These are phyloP conservation scores for Auricularia sp. DNA, from an alignment of 768 basidiomycete genomes.

Conservation along the genomic window DNA sequence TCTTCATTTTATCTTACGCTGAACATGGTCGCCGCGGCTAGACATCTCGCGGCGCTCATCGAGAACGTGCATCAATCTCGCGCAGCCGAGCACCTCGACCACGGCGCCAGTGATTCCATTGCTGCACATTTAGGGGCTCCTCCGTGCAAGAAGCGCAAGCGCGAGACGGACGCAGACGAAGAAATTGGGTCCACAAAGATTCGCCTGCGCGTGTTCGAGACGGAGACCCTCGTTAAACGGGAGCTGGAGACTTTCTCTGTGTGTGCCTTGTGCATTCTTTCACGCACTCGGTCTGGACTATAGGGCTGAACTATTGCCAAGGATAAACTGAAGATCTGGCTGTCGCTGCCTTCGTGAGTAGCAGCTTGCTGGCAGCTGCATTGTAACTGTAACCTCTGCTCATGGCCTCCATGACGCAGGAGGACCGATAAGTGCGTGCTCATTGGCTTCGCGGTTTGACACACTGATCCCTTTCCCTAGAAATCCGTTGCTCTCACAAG, in stretches of 20 bases:
- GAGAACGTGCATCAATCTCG: background rate
- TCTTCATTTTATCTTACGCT: background rate
- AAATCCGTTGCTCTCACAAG: background rate
- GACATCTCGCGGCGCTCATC: background rate
- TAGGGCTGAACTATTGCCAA: background rate
- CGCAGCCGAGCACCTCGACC: background rate
- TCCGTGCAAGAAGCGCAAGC: background rate
- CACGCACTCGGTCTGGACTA: background rate
- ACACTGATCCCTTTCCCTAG: background rate
- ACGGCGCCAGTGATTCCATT: background rate
- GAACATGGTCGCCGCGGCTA: background rate
- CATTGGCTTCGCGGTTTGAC: background rate
- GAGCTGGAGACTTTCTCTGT: background rate
- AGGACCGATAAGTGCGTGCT: background rate
- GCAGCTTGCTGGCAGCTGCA: too few relatives aligned
- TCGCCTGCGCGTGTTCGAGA: background rate
- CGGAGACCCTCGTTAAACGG: background rate
- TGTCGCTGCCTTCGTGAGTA: background rate
- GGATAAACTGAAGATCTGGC: background rate
- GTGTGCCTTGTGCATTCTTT: background rate
- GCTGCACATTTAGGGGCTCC: background rate
- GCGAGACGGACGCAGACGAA: background rate
- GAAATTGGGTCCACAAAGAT: background rate
- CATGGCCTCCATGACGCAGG: background rate
- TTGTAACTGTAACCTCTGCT: too few relatives aligned